Evolutionary conservation across 257 asterid species (phyloP), one percentile per base, ranked within the genome.

Genomic region (Lithospermum erythrorhizon): DNA sequence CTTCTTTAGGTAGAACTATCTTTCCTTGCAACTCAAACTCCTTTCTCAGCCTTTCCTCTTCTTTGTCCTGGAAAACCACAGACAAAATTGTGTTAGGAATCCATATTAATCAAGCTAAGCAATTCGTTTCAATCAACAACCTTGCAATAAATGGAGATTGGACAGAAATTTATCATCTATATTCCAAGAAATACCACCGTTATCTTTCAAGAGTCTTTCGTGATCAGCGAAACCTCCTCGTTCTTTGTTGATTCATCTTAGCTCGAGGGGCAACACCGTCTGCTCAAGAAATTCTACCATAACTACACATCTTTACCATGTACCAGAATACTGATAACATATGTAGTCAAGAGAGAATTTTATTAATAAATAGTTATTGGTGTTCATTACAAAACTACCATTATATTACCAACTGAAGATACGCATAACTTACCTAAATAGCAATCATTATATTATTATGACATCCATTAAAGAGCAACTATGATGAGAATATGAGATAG

Each of bases 231-330:
- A 81, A 86, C 25, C 95, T 68, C 20, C 95, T 53, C 3, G 78
- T 35, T 54, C 95, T 29, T 14, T 76, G 85, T 21, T 76, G 87
- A 61, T 86, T 83, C 91, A 83, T 79, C 52, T 86, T 86, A 0
- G 95, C 95, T 52, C 89, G 72, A 1, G 95, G 89, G 23, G 91
- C 91, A 41, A 81, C 91, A 9, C 95, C 91, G 67, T 86, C 91
- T 86, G 75, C 60, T 25, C 51, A 37, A 53, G 9, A 20, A 23
- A 21, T 55, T 21, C 7, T 41, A 30, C 24, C n/a, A 47, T 20
- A 7, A 52, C 29, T 18, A 58, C 17, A 10, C 8, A 14, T 21
- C 55, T 11, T 3, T 20, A 48, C 41, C 41, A 32, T 32, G 41
- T 32, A 32, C 41, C 6, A 4, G 1, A 32, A 25, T 27, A 27